Evolutionary conservation across 768 basidiomycete species (phyloP).

Genomic region (Xerocomellus chrysenteron): DNA sequence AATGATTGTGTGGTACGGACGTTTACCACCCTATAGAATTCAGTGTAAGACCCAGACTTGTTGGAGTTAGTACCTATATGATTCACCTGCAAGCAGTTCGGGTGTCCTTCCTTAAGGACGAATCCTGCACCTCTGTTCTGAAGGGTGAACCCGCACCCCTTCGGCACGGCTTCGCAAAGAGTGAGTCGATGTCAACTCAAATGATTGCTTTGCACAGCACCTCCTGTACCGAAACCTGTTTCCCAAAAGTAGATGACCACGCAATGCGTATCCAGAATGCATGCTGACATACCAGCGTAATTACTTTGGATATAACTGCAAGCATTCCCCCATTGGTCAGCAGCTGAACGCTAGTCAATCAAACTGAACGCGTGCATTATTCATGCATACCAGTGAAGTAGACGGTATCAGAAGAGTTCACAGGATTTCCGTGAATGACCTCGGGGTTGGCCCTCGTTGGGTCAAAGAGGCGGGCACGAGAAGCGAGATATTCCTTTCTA

Average conservation of each 20-base stretch:
- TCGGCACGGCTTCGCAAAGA: slow-evolving; percentile 67
- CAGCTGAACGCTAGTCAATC: slow-evolving; percentile 43
- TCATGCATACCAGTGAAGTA: slow-evolving; percentile 79
- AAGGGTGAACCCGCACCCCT: slow-evolving; percentile 93
- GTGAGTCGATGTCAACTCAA: slow-evolving; percentile 2
- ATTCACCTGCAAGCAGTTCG: slow-evolving; percentile 74
- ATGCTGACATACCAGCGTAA: slow-evolving; percentile 59
- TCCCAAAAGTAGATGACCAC: slow-evolving; percentile 4
- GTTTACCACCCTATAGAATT: slow-evolving; percentile 67
- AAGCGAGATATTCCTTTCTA: slow-evolving; percentile 76
- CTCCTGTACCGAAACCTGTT: slow-evolving; percentile 85
- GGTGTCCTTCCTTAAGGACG: slow-evolving; percentile 73
- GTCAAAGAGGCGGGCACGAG: slow-evolving; percentile 79
- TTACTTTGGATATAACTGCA: slow-evolving; percentile 90
- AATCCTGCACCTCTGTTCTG: slow-evolving; percentile 94
- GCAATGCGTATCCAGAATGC: not conserved
- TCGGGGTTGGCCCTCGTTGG: slow-evolving; percentile 60
- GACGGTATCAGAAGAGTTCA: slow-evolving; percentile 88
- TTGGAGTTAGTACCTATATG: not conserved
- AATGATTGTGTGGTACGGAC: slow-evolving; percentile 92
- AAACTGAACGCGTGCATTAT: not conserved
- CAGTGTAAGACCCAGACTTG: not conserved
- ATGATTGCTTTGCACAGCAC: slow-evolving; percentile 35
- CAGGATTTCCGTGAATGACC: slow-evolving; percentile 76
- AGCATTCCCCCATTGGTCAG: slow-evolving; percentile 86